Evolutionary conservation across 2,329 filamentous ascomycete genomes (phyloP).

Genomic region (Exophiala calicioides): DNA sequence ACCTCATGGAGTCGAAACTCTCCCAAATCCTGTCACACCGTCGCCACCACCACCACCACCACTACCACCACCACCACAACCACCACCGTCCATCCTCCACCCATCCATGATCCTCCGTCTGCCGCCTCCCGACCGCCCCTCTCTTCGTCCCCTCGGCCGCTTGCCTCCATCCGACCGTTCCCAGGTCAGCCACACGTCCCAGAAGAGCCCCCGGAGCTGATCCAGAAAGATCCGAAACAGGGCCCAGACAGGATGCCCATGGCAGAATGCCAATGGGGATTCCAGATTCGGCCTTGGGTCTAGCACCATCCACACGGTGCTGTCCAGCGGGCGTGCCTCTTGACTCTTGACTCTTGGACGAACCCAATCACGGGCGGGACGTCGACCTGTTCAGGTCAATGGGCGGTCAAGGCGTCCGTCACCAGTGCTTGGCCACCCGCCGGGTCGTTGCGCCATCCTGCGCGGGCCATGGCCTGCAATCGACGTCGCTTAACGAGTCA

Average conservation of each 20-base stretch:
- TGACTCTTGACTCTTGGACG: conserved; percentile 5
- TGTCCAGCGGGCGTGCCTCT: neutral
- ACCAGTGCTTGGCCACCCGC: too few species aligned
- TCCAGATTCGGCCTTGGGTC: too few species aligned
- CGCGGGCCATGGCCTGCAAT: conserved; percentile 10
- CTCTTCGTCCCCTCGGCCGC: neutral
- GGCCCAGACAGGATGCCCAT: too few species aligned
- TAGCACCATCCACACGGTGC: too few species aligned
- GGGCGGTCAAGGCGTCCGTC: conserved; percentile 20
- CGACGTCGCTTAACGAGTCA: conserved; percentile 15
- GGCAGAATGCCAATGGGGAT: too few species aligned
- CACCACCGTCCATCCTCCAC: neutral
- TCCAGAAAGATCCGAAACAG: too few species aligned
- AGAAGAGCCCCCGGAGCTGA: too few species aligned
- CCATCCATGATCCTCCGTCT: neutral
- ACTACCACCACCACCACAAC: conserved; percentile 1
- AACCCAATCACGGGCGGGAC: conserved; percentile 12
- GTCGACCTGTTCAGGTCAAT: too few species aligned
- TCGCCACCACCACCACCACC: neutral
- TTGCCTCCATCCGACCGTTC: neutral
- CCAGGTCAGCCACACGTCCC: neutral
- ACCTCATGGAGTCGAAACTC: neutral
- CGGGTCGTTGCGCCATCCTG: too few species aligned
- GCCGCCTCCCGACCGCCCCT: neutral
- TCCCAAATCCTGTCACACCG: neutral